Conservation (phyloP, 2,329 filamentous ascomycete species). For the Aureobasidium melanogenum region DNA sequence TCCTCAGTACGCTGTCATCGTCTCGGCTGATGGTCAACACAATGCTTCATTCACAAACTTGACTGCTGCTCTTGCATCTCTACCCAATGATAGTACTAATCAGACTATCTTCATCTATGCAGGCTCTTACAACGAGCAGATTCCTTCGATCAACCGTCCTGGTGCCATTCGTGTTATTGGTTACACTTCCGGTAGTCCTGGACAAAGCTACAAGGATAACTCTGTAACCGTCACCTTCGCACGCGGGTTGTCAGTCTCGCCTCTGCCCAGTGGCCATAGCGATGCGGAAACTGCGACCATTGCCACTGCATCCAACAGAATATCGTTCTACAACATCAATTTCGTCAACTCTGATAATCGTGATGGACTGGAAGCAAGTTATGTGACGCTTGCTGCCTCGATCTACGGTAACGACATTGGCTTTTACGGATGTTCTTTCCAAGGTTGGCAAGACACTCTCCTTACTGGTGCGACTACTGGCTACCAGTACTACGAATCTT, state of each 20-base stretch:
- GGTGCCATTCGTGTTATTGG: conserved; percentile 32
- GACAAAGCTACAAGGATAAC: conserved; percentile 29
- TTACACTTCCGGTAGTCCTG: conserved; percentile 26
- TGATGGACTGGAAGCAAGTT: conserved; percentile 22
- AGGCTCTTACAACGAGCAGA: conserved; percentile 35
- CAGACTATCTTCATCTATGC: conserved; percentile 34
- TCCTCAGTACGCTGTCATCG: conserved; percentile 34
- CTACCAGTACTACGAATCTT: conserved; percentile 33
- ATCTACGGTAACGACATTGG: conserved; percentile 26
- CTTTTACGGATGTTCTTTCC: conserved; percentile 24
- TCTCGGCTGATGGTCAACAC: conserved; percentile 27
- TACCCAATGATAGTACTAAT: conserved; percentile 25
- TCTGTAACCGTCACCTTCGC: conserved; percentile 27
- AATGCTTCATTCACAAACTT: conserved; percentile 27
- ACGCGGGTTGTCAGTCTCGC: conserved; percentile 26
- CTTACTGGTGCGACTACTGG: conserved; percentile 23
- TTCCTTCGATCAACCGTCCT: conserved; percentile 31
- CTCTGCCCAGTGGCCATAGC: conserved; percentile 32
- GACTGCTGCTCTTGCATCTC: conserved; percentile 28
- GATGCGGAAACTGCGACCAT: conserved; percentile 37
- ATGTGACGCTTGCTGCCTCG: conserved; percentile 26
- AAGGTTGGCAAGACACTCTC: conserved; percentile 25
- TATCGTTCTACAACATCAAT: conserved; percentile 26
- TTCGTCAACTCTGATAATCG: conserved; percentile 26
- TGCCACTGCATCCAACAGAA: conserved; percentile 33